Evolutionary conservation across 2,329 filamentous ascomycete species (phyloP).

Genomic region (Alternaria gaisen): DNA sequence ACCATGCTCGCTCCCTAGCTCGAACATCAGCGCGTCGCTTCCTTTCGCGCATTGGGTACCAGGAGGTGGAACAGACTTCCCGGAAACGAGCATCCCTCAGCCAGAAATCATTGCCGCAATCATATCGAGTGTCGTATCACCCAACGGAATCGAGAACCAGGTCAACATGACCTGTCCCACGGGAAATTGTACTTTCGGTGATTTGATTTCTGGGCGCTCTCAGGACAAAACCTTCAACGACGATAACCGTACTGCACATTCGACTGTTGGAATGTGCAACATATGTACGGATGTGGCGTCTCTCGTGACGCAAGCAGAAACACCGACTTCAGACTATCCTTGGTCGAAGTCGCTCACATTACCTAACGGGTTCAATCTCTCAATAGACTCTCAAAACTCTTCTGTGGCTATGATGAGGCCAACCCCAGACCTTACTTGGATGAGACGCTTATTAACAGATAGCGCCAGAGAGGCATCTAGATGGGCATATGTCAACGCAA

Average conservation of each 20-base stretch:
- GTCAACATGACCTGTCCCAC: not conserved
- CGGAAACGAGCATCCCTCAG: not conserved
- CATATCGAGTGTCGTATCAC: not conserved
- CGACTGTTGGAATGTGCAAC: not conserved
- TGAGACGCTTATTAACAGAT: not conserved
- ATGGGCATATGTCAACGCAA: constrained; percentile 7
- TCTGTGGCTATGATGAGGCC: not conserved
- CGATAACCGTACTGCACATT: not conserved
- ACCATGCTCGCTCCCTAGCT: not conserved
- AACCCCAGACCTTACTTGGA: not conserved
- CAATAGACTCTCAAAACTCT: not conserved
- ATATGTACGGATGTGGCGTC: not conserved
- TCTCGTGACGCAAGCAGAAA: not conserved
- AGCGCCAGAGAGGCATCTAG: not conserved
- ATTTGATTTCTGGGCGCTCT: not conserved
- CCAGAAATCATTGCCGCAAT: not conserved
- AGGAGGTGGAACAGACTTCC: not conserved
- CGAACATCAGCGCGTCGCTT: not conserved
- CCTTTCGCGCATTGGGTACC: not conserved
- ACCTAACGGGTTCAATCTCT: not conserved
- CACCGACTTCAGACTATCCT: not conserved
- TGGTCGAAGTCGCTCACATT: not conserved
- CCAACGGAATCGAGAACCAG: not conserved
- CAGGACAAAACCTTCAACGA: not conserved
- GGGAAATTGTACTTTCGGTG: not conserved